Base-by-base conservation (phyloP, 306 rosid genomes). In the Prunus persica region DNA sequence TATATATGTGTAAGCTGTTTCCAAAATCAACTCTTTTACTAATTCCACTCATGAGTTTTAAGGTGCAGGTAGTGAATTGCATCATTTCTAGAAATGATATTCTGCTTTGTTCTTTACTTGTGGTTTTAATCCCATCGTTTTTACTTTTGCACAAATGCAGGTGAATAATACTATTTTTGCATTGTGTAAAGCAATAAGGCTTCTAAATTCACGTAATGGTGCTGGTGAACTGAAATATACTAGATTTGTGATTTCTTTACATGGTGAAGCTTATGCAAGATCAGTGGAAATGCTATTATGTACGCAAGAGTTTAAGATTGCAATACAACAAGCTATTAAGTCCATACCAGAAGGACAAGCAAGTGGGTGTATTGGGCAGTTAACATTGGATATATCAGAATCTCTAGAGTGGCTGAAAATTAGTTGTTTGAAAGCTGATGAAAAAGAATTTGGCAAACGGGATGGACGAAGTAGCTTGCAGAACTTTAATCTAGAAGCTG, bases 331-430 rank as follows among this genome's bases (percentile, higher is more conserved):
- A 83, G 91, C 91, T 45, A 45, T 92, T 78, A 84, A 84, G 79
- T 82, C 86, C 69, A 84, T 89, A 75, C 98, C 98, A 46, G 98
- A 92, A 88, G 97, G 98, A 56, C 93, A 92, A 86, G 95, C 86
- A 27, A 86, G 88, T 73, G 89, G 84, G 69, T 90, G 84, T 82
- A 76, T 92, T 79, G 83, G 78, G 63, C 88, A 85, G 81, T 73
- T 92, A 73, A 82, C 84, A 43, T 79, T 60, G 65, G 97, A 92
- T 79, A 69, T 90, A 83, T 86, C 95, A 27, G 91, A 88, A 84
- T 82, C 95, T 76, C 80, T 90, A 6, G 84, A 45, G 79, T 92
- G 98, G 98, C 71, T 92, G 76, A 89, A 80, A 80, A 69, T 52
- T 65, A 73, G 82, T 52, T 82, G 79, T 76, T 81, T 67, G 22